Evolutionary conservation across 306 rosid genomes (phyloP).

Genomic region (Echinosophora koreensis): DNA sequence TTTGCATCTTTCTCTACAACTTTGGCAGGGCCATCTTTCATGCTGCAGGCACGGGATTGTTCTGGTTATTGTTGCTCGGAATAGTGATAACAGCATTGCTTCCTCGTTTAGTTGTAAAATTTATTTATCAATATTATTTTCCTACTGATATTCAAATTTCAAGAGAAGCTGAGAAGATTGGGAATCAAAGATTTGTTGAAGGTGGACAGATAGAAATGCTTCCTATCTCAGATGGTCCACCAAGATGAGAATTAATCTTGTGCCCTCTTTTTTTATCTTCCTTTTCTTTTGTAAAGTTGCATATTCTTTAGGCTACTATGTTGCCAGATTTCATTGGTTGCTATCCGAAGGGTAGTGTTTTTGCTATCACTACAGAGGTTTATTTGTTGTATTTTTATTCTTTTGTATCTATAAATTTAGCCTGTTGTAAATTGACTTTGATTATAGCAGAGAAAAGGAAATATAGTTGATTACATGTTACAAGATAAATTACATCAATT

Average conservation of each 20-base stretch:
- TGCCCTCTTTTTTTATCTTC: conserved; percentile 8
- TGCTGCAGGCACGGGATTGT: conserved; percentile 51
- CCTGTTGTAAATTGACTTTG: conserved; percentile 49
- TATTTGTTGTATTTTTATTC: conserved; percentile 33
- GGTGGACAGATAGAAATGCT: conserved; percentile 81
- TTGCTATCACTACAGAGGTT: conserved; percentile 49
- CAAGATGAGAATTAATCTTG: conserved; percentile 53
- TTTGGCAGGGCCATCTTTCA: conserved; percentile 81
- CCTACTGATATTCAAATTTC: conserved; percentile 87
- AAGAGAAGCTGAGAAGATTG: conserved; percentile 74
- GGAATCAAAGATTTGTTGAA: conserved; percentile 52
- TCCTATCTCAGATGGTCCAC: conserved; percentile 52
- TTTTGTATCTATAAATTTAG: conserved; percentile 47
- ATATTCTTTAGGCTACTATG: conserved; percentile 78
- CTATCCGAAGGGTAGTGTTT: conserved; percentile 77
- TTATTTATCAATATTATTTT: conserved; percentile 58
- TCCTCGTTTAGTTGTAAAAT: conserved; percentile 77
- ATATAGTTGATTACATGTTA: conserved; percentile 25
- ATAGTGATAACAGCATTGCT: conserved; percentile 62
- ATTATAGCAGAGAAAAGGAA: conserved; percentile 21
- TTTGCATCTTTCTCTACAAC: conserved; percentile 34
- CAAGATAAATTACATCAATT: not conserved
- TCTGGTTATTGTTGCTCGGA: conserved; percentile 81
- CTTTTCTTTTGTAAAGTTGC: conserved; percentile 55
- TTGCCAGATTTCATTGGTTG: conserved; percentile 55